phyloP scores from a whole-genome alignment of 1,284 basidiomycete species.

The Ganoderma lucidum region DNA sequence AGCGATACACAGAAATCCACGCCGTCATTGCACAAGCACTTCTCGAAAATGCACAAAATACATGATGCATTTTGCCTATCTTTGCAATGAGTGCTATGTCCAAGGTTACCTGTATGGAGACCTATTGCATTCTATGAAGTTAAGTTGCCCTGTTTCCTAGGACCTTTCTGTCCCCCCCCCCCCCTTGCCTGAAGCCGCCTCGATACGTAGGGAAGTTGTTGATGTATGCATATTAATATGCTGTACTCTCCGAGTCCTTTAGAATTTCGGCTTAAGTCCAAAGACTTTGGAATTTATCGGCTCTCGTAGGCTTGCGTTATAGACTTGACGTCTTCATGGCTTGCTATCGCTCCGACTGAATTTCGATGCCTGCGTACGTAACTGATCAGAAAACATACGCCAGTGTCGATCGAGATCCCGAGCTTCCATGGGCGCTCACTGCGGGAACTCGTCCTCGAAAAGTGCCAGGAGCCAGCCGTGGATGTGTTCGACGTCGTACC shows the following conservation, averaged over 20 bases:
- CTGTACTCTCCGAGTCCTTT: neutral
- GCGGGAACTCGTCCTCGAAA: neutral
- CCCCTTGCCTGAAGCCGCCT: too few species aligned
- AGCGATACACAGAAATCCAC: conserved; percentile 77
- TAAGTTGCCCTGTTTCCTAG: neutral
- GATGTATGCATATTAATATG: too few species aligned
- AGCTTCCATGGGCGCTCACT: conserved; percentile 9
- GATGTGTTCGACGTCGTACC: neutral
- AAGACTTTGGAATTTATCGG: neutral
- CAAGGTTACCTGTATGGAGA: neutral
- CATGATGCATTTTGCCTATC: conserved; percentile 18
- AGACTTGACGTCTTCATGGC: neutral
- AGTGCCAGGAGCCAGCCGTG: conserved; percentile 2
- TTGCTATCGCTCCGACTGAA: neutral
- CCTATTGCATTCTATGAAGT: neutral
- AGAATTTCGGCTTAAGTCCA: neutral
- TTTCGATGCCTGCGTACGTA: neutral
- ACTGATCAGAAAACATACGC: too few species aligned
- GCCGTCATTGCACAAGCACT: conserved; percentile 75
- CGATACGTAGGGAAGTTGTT: too few species aligned
- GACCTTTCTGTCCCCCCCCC: too few species aligned
- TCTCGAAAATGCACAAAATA: conserved; percentile 48
- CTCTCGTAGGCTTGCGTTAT: neutral
- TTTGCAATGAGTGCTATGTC: neutral
- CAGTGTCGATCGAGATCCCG: conserved; percentile 8